Conservation (phyloP, 2,329 filamentous ascomycete species). For the Penicillium sp. region DNA sequence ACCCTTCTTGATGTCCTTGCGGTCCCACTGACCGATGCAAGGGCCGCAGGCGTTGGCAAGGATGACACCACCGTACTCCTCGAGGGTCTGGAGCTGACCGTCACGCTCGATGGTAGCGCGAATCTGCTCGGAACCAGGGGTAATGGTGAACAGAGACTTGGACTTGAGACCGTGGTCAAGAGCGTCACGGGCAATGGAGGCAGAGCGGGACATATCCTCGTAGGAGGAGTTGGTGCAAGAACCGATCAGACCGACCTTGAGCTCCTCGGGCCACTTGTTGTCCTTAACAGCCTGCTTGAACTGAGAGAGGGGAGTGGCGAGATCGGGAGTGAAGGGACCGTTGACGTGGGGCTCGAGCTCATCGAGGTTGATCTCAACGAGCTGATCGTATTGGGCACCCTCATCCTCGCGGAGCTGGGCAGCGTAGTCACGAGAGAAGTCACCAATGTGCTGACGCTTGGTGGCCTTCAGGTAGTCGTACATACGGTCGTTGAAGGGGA, state of each 20-base stretch:
- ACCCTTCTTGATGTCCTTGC: conserved; percentile 90
- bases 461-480: conserved; percentile 92
- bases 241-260: conserved; percentile 95
- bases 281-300: conserved; percentile 92
- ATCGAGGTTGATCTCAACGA: conserved; percentile 93
- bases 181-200: conserved; percentile 88
- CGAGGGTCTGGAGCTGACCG: conserved; percentile 88
- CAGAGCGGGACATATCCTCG: conserved; percentile 90
- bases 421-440: conserved; percentile 83
- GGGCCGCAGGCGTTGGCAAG: conserved; percentile 93
- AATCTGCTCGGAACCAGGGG: conserved; percentile 95
- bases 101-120: conserved; percentile 89
- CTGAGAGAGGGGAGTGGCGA: conserved; percentile 96
- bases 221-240: conserved; percentile 95
- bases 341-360: conserved; percentile 98
- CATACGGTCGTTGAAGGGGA: conserved; percentile 98
- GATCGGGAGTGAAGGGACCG: conserved; percentile 96
- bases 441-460: conserved; percentile 86
- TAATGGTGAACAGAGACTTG: conserved; percentile 91
- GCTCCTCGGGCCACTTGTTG: conserved; percentile 93
- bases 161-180: conserved; percentile 91
- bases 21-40: conserved; percentile 95
- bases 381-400: conserved; percentile 90
- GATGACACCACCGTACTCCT: conserved; percentile 93
- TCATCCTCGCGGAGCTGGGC: conserved; percentile 84